Evolutionary conservation across 345 rosid species (phyloP), one percentile per base, ranked within the genome.

Genomic region (Populus ilicifolia): DNA sequence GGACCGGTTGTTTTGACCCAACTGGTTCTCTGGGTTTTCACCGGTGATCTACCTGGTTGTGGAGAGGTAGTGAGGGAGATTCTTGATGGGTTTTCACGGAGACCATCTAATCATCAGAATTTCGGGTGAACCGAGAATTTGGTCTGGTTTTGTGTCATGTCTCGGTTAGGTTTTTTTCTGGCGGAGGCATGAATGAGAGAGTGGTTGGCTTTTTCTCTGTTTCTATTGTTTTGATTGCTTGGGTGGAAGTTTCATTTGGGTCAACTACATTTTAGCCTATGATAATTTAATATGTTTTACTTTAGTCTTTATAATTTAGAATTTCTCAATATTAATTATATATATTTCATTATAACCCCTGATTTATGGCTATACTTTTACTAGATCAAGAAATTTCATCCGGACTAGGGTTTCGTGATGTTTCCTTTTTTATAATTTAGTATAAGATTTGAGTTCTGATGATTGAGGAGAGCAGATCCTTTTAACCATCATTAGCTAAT

Each of bases 51-150:
- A 59, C 25, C 64, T 59, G 74, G 44, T n/a, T 36, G 75, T 59
- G 63, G 23, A 35, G n/a, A 46, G 23, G 29, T 27, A 9, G 10
- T 64, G 11, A 17, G 70, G 48, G 64, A 23, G 52, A 17, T 38
- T 67, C 35, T 48, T 48, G 78, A 17, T 38, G 46, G 72, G 27
- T 54, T 23, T 48, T 44, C 23, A 30, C 71, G 21, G 23, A 8
- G 66, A 44, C 70, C 41, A 74, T 70, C 41, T 20, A 21, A 13
- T 30, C 61, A 36, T 29, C 38, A 9, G 46, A 68, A 12, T 69
- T 38, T 67, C 41, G 78, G 73, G 79, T 35, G 54, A 54, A 76
- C 79, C 79, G 27, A 54, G 64, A 59, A 59, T 23, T n/a, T 59
- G 64, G 64, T 59, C 29, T 64, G 77, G 77, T 74, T 63, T 27